Percentiles rank a stretch among this genome's conserved stretches.
These are phyloP conservation scores for Trametes gibbosa DNA, from an alignment of 768 basidiomycete genomes.

Conservation along the genomic window DNA sequence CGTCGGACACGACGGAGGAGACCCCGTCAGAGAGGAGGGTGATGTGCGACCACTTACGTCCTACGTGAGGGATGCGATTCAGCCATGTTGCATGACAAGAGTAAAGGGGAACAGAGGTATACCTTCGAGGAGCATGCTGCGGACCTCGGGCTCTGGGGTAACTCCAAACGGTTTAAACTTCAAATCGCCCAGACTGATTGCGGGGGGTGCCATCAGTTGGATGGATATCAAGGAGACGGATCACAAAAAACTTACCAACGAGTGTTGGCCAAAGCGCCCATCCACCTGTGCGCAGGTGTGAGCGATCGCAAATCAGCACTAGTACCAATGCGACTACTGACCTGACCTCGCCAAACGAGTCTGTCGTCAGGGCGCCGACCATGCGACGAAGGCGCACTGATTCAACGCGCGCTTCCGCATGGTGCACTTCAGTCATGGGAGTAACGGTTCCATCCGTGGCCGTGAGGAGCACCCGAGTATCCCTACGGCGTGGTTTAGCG, in stretches of 20 bases:
- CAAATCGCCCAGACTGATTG: constrained; percentile 76
- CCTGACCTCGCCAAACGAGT: constrained; percentile 93
- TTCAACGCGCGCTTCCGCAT: constrained; percentile 89
- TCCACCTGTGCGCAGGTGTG: constrained; percentile 57
- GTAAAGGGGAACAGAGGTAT: constrained; percentile 14
- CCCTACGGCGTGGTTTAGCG: constrained; percentile 6
- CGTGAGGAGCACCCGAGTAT: constrained; percentile 70
- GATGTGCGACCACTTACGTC: constrained; percentile 81
- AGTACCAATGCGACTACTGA: constrained; percentile 28
- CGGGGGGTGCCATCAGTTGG: neutral
- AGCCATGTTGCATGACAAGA: too few relatives aligned
- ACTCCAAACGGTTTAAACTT: constrained; percentile 89
- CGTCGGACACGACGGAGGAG: constrained; percentile 86
- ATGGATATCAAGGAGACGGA: neutral
- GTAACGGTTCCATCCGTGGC: constrained; percentile 70
- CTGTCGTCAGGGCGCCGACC: constrained; percentile 89
- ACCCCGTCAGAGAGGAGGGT: constrained; percentile 93
- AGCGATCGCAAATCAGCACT: neutral
- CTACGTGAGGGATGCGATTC: constrained; percentile 42
- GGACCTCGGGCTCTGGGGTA: constrained; percentile 89
- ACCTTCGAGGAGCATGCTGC: constrained; percentile 76
- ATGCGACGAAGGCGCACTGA: constrained; percentile 80
- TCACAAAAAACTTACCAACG: constrained; percentile 52
- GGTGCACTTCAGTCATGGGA: constrained; percentile 92
- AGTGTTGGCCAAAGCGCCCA: constrained; percentile 92